A percentile compares a stretch with the other conserved stretches of the same genome.
Conservation (phyloP, 2,329 filamentous ascomycete species). For the Cercospora sesami region DNA sequence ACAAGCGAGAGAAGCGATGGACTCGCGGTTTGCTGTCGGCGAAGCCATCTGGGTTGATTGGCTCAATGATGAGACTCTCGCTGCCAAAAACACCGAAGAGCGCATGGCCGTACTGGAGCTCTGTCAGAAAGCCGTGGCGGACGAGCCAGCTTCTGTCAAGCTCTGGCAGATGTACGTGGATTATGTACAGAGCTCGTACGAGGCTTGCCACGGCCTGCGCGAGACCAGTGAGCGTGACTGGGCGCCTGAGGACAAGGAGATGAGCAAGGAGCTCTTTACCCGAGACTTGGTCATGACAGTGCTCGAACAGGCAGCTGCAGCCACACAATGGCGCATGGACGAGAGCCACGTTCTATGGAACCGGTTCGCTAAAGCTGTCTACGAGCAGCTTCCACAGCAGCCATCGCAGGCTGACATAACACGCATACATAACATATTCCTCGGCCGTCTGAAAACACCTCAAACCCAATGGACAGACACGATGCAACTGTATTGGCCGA, state of each 20-base stretch:
- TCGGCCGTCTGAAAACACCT: constrained; percentile 68
- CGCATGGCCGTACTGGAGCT: constrained; percentile 70
- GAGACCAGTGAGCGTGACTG: constrained; percentile 42
- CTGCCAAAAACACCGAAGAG: constrained; percentile 62
- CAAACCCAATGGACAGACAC: constrained; percentile 75
- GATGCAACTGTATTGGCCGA: constrained; percentile 71
- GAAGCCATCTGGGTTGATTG: constrained; percentile 77
- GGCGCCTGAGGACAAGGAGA: constrained; percentile 66
- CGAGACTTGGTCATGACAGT: constrained; percentile 66
- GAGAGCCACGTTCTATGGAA: constrained; percentile 81
- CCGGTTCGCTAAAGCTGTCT: constrained; percentile 67
- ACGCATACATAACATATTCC: constrained; percentile 68
- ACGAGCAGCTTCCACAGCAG: constrained; percentile 63
- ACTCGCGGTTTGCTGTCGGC: constrained; percentile 66
- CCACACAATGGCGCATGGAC: constrained; percentile 70
- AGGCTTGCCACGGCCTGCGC: constrained; percentile 62
- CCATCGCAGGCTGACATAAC: constrained; percentile 59
- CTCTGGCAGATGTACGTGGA: constrained; percentile 78
- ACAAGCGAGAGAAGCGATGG: constrained; percentile 59
- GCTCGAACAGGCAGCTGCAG: constrained; percentile 70
- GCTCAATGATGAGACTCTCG: constrained; percentile 68
- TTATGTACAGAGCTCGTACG: constrained; percentile 72
- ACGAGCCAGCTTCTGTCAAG: constrained; percentile 71
- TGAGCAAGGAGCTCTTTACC: constrained; percentile 71
- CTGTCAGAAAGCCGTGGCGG: constrained; percentile 67